Evolutionary conservation across 2,329 filamentous ascomycete species (phyloP), one percentile per base, ranked within the genome.

Genomic region (Clonostachys solani): DNA sequence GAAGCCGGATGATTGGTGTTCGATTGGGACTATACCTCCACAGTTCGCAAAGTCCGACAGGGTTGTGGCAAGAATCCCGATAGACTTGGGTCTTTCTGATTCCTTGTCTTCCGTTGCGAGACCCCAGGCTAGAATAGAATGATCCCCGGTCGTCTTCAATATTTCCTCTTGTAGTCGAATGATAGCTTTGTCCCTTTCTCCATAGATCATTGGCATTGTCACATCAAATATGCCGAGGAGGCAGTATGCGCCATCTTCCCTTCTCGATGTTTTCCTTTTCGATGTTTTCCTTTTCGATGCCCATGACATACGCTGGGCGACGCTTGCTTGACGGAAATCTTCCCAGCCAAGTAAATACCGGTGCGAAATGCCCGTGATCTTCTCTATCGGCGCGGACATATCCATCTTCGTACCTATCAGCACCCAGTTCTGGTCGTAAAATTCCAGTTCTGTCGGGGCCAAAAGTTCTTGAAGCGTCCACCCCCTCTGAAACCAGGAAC

Each of bases 51-150:
- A 36, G 34, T 36, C 34, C n/a, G 34, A 36, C 34, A n/a, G 34
- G n/a, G 34, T n/a, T 10, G 34, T n/a, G 34, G 34, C 34, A 10
- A 36, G 34, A 36, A 36, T n/a, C 34, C 34, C 34, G 34, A 36
- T 36, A n/a, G 34, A 36, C n/a, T n/a, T n/a, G n/a, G n/a, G n/a
- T n/a, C n/a, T n/a, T n/a, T n/a, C n/a, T n/a, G n/a, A n/a, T n/a
- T n/a, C n/a, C n/a, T n/a, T n/a, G n/a, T n/a, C n/a, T n/a, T 36
- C 34, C 34, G 10, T n/a, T n/a, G 34, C 34, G 10, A 36, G 34
- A 36, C 34, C 34, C 61, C 61, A 63, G 4, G 57, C 55, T 40
- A 63, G 57, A 3, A 64, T 42, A 10, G 55, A 56, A 18, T 62
- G 53, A 33, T 53, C 37, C 40, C 54, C 53, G 34, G 55, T 47